Evolutionary conservation across 179 eudicot species (phyloP).

Genomic region (Heliamphora pulchella): DNA sequence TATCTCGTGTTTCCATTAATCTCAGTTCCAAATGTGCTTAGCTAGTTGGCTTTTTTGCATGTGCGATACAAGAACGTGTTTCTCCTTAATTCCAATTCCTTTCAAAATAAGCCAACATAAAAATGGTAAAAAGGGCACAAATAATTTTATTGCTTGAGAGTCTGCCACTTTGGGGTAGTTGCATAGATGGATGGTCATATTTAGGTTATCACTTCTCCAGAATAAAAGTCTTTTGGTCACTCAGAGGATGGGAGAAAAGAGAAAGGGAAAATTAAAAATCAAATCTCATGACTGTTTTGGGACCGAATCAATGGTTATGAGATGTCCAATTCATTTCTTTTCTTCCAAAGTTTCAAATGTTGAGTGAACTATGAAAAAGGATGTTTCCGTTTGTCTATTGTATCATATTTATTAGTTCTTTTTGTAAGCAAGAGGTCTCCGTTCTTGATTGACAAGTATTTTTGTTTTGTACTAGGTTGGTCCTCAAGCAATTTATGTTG

Average conservation of each 20-base stretch:
- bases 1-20: neutral
- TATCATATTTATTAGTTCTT: neutral
- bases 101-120: neutral
- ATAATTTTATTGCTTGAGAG: neutral
- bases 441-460: conserved; percentile 26
- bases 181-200: neutral
- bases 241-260: conserved; percentile 2
- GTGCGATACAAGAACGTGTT: neutral
- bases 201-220: neutral
- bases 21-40: neutral
- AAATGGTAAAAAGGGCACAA: too few species aligned
- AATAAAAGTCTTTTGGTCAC: neutral
- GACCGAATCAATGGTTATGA: neutral
- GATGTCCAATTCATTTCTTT: neutral
- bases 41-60: neutral
- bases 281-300: neutral
- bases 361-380: neutral
- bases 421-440: conserved; percentile 10
- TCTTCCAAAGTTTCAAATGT: neutral
- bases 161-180: neutral
- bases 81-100: neutral
- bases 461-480: conserved; percentile 67
- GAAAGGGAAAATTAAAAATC: neutral
- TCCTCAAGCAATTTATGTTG: conserved; percentile 97
- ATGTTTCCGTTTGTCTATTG: neutral